phyloP scores from a whole-genome alignment of 1,284 basidiomycete species.

The Ustilago loliicola region DNA sequence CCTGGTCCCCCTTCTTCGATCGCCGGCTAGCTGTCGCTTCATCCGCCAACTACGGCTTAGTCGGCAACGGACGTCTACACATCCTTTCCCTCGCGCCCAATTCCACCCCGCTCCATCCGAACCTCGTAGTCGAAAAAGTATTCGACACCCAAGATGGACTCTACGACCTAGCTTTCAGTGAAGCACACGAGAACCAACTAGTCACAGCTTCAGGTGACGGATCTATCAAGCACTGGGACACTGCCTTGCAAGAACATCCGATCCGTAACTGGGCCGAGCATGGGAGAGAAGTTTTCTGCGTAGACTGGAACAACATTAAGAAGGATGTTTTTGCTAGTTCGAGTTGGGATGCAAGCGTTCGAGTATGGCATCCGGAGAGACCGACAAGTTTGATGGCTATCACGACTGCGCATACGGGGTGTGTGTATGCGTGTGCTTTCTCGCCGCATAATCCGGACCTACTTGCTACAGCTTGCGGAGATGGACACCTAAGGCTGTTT shows the following conservation, averaged over 20 bases:
- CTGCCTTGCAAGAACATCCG: conserved; percentile 87
- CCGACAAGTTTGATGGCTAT: conserved; percentile 83
- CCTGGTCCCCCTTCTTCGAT: conserved; percentile 93
- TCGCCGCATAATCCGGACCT: conserved; percentile 88
- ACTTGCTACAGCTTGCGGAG: conserved; percentile 85
- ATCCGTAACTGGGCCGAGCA: conserved; percentile 95
- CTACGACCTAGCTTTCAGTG: conserved; percentile 92
- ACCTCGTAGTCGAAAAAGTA: conserved; percentile 44
- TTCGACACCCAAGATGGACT: conserved; percentile 95
- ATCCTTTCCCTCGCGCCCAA: conserved; percentile 38
- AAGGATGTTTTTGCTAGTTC: conserved; percentile 87
- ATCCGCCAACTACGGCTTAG: conserved; percentile 92
- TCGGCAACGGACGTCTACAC: conserved; percentile 82
- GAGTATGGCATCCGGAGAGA: conserved; percentile 88
- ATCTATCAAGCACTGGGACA: conserved; percentile 90
- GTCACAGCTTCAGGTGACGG: conserved; percentile 91
- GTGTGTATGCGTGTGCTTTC: conserved; percentile 89
- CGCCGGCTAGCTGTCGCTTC: conserved; percentile 86
- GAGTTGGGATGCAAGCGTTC: conserved; percentile 91
- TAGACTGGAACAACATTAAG: conserved; percentile 95
- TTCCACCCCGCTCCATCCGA: conserved; percentile 11
- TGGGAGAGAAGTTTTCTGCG: conserved; percentile 88
- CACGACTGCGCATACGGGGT: conserved; percentile 83
- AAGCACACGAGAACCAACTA: conserved; percentile 93
- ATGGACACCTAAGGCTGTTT: conserved; percentile 71